These are phyloP conservation scores for Heterobasidion annosum DNA, from an alignment of 1,284 basidiomycete species.

Conservation along the genomic window DNA sequence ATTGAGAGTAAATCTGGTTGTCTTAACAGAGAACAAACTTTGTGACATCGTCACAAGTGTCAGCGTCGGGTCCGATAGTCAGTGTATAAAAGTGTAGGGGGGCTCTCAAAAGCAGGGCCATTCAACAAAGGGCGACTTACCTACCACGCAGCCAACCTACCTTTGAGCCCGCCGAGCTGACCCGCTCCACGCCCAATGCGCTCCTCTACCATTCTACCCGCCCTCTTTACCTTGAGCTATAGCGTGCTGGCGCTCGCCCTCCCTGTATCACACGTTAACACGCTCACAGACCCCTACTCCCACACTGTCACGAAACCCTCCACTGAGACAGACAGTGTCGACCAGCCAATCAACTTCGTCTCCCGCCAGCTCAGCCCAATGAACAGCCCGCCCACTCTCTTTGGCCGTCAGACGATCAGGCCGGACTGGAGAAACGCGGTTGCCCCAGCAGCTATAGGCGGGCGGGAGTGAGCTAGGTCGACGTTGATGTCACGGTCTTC, in stretches of 20 bases:
- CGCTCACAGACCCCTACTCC: background rate
- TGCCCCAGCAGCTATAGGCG: background rate
- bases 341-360: no score
- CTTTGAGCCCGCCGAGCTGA: background rate
- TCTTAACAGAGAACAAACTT: background rate
- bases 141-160: background rate
- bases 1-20: no score
- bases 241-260: background rate
- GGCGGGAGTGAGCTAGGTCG: background rate
- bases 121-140: background rate
- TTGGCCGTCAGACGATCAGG: background rate
- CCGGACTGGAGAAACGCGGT: background rate
- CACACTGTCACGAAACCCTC: background rate
- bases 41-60: background rate
- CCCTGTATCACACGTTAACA: background rate
- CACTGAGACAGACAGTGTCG: background rate
- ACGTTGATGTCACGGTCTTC: no score
- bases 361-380: no score
- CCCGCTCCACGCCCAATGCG: constrained; percentile 1
- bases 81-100: no score
- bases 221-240: constrained; percentile 4
- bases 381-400: background rate
- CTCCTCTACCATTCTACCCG: constrained; percentile 1
- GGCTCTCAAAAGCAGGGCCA: background rate
- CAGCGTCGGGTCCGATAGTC: background rate